Base-by-base conservation (phyloP, 345 rosid species). In the Arabidopsis suecica region DNA sequence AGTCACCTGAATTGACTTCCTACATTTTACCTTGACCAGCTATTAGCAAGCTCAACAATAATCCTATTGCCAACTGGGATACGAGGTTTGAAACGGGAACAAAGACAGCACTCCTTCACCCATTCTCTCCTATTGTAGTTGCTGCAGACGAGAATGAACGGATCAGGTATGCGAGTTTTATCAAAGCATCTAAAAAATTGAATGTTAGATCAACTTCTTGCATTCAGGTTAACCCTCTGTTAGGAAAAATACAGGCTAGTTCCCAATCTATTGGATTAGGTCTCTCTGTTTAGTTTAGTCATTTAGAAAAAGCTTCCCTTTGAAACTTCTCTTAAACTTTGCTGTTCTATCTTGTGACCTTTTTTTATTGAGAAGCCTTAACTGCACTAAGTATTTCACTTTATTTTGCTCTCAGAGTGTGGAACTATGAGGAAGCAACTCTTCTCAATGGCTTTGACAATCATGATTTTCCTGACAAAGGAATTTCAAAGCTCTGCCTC, bases 141-240 rank as follows among this genome's bases (percentile, higher is more conserved):
- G 98, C 96, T 73, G 97, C 99, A 48, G 99, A 96, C 83, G 97
- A 93, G 82, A 91, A 88, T 75, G 97, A 96, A 78, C 83, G 85
- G 78, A 91, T 96, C 78, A 89, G 91, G 99, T 89, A 83, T 74
- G 81, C 49, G 51, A 59, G 13, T 71, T 78, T 64, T 38, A 65
- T 71, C 63, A 50, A 16, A 40, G 56, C 40, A 58, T 60, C 40
- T 5, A 49, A 44, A 66, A 33, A 77, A 56, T 71, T 63, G 59
- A 5, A 56, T 47, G 61, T 41, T 78, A 32, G n/a, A 64, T 48
- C 65, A 57, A 14, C 16, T 41, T 65, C 32, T 42, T 49, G 40
- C 58, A 41, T 49, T 25, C 16, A 65, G 30, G 62, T 57, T 56
- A 33, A 40, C 48, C 71, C 25, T 70, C 20, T 65, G 13, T 42